Evolutionary conservation across 2,329 filamentous ascomycete species (phyloP).

Genomic region (Sporothrix pallida): DNA sequence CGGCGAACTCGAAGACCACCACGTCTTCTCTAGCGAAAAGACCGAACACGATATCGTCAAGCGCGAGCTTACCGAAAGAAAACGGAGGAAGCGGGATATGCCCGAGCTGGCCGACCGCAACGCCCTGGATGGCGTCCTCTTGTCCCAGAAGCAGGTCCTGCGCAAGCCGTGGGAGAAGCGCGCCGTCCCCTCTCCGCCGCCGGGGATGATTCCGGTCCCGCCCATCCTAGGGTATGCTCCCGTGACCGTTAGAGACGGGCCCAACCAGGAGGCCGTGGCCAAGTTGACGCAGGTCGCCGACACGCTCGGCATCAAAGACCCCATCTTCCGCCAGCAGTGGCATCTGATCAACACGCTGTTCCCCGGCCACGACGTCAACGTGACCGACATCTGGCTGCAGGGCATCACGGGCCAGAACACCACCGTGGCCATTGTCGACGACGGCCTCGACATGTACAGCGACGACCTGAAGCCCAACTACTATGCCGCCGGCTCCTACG

Average conservation of each 20-base stretch:
- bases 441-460: slow-evolving; percentile 95
- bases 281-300: slow-evolving; percentile 66
- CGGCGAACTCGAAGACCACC: slow-evolving; percentile 77
- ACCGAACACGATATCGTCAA: slow-evolving; percentile 64
- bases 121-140: slow-evolving; percentile 74
- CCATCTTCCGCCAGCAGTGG: slow-evolving; percentile 94
- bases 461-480: slow-evolving; percentile 92
- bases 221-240: background rate
- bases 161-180: slow-evolving; percentile 61
- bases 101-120: slow-evolving; percentile 48
- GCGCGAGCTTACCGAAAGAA: slow-evolving; percentile 58
- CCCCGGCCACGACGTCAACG: slow-evolving; percentile 89
- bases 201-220: background rate
- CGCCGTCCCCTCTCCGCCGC: slow-evolving; percentile 46
- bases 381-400: slow-evolving; percentile 90
- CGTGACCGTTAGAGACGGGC: slow-evolving; percentile 35
- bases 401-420: slow-evolving; percentile 88
- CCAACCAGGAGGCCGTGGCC: slow-evolving; percentile 55
- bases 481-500: slow-evolving; percentile 88
- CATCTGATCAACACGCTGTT: slow-evolving; percentile 86
- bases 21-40: slow-evolving; percentile 80
- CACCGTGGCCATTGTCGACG: slow-evolving; percentile 93
- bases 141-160: slow-evolving; percentile 74
- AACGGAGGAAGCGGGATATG: slow-evolving; percentile 66
- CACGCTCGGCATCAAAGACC: slow-evolving; percentile 78